Conservation (phyloP, 305 asterid species). For the Striga hermonthica region DNA sequence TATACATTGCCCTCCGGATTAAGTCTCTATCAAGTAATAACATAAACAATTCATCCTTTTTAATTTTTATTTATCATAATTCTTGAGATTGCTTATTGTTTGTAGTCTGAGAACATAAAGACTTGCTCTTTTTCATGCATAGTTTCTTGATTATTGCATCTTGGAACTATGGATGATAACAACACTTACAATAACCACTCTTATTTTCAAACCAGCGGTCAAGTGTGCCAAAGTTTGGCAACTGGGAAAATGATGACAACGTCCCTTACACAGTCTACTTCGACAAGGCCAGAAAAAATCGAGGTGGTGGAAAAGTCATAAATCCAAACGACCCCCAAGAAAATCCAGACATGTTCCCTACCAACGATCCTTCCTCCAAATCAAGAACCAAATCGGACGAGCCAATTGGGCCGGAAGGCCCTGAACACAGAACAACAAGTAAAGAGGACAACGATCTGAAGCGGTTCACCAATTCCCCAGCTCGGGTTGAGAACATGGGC, state of each 20-base stretch:
- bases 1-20: no score
- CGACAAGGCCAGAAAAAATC: slow-evolving; percentile 59
- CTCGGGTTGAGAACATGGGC: slow-evolving; percentile 36
- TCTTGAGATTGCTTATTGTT: no score
- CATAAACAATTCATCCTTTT: no score
- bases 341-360: slow-evolving; percentile 54
- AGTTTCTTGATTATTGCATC: no score
- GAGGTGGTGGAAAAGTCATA: slow-evolving; percentile 47
- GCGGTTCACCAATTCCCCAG: slow-evolving; percentile 39
- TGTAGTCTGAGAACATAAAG: no score
- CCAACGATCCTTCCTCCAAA: slow-evolving; percentile 32
- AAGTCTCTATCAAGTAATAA: no score
- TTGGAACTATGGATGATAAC: no score
- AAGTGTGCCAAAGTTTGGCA: slow-evolving; percentile 60
- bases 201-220: slow-evolving; percentile 38
- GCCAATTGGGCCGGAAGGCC: slow-evolving; percentile 31
- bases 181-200: no score
- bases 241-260: slow-evolving; percentile 55
- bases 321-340: slow-evolving; percentile 77
- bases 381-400: slow-evolving; percentile 34
- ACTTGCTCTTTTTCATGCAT: no score
- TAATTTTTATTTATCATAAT: no score
- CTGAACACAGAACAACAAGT: slow-evolving; percentile 33
- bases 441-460: slow-evolving; percentile 43
- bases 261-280: slow-evolving; percentile 65